These are phyloP conservation scores for Nannizziopsis arthrosporioides DNA, from an alignment of 2,329 filamentous ascomycete species.

Conservation along the genomic window DNA sequence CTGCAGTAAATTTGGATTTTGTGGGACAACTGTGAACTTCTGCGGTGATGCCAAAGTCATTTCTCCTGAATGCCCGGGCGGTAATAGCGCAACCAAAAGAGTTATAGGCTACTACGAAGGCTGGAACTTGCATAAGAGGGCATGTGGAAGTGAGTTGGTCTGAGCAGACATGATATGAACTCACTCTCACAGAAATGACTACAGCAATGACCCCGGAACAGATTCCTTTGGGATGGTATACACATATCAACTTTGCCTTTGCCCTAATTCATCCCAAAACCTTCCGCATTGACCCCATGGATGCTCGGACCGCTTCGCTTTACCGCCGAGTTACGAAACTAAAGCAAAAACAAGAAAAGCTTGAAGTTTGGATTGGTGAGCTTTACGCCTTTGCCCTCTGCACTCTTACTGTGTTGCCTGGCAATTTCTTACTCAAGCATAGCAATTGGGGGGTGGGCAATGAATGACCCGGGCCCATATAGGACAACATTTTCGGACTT, in stretches of 20 bases:
- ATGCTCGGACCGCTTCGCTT: conserved; percentile 13
- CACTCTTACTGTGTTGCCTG: conserved; percentile 18
- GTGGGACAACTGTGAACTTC: conserved; percentile 22
- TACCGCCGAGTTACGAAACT: conserved; percentile 12
- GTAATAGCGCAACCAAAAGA: conserved; percentile 10
- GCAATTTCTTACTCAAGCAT: conserved; percentile 19
- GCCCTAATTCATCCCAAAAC: conserved; percentile 30
- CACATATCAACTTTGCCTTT: conserved; percentile 18
- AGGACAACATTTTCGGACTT: conserved; percentile 19
- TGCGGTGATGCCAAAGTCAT: conserved; percentile 16
- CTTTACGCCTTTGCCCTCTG: conserved; percentile 17
- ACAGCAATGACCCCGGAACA: conserved; percentile 10
- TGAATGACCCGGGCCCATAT: conserved; percentile 24
- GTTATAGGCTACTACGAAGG: conserved; percentile 30
- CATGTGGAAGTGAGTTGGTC: conserved; percentile 18
- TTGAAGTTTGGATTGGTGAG: conserved; percentile 10
- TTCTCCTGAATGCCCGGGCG: conserved; percentile 6
- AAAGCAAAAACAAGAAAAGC: background rate
- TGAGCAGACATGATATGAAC: background rate
- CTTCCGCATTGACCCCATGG: conserved; percentile 21
- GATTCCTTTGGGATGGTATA: conserved; percentile 15
- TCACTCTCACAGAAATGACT: background rate
- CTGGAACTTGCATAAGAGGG: conserved; percentile 18
- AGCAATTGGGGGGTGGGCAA: conserved; percentile 34
- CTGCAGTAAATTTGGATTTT: conserved; percentile 28